phyloP scores from a whole-genome alignment of 805 yeast genomes.

The Zygoascus flipseniorum region DNA sequence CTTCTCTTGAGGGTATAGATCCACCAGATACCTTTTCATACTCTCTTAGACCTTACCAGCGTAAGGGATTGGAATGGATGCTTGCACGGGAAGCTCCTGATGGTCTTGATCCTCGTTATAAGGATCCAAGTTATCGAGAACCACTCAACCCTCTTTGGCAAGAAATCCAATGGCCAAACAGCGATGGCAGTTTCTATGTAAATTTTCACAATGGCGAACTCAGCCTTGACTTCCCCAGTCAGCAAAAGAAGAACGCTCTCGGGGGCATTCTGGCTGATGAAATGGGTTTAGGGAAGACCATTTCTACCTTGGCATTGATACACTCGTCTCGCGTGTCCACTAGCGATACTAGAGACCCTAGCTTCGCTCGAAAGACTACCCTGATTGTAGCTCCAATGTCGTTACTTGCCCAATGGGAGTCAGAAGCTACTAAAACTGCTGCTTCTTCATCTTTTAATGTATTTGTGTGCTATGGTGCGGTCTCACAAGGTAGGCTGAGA shows the following conservation, averaged over 20 bases:
- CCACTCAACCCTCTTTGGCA: slow-evolving; percentile 82
- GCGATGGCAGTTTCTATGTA: slow-evolving; percentile 48
- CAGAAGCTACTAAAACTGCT: slow-evolving; percentile 56
- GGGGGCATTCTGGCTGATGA: slow-evolving; percentile 95
- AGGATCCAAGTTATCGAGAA: slow-evolving; percentile 18
- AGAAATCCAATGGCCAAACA: slow-evolving; percentile 45
- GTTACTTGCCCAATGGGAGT: slow-evolving; percentile 82
- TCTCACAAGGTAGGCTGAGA: slow-evolving; percentile 39
- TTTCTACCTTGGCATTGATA: slow-evolving; percentile 68
- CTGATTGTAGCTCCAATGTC: slow-evolving; percentile 87
- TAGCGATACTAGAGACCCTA: neutral
- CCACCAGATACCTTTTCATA: slow-evolving; percentile 51
- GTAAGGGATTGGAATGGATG: slow-evolving; percentile 85
- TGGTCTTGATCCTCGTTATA: slow-evolving; percentile 4
- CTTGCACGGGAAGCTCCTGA: slow-evolving; percentile 64
- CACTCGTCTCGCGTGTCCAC: slow-evolving; percentile 33
- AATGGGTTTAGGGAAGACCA: slow-evolving; percentile 94
- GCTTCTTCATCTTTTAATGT: slow-evolving; percentile 18
- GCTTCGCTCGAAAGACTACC: slow-evolving; percentile 56
- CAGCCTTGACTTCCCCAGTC: slow-evolving; percentile 56
- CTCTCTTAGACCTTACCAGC: slow-evolving; percentile 66
- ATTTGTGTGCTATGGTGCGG: slow-evolving; percentile 68
- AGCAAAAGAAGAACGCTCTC: slow-evolving; percentile 43
- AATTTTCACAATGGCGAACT: slow-evolving; percentile 77
- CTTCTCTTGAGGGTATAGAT: slow-evolving; percentile 53